Percentiles rank a stretch among this genome's conserved stretches.
Conservation (phyloP, 441 rosid genomes). For the Populus hybrid region DNA sequence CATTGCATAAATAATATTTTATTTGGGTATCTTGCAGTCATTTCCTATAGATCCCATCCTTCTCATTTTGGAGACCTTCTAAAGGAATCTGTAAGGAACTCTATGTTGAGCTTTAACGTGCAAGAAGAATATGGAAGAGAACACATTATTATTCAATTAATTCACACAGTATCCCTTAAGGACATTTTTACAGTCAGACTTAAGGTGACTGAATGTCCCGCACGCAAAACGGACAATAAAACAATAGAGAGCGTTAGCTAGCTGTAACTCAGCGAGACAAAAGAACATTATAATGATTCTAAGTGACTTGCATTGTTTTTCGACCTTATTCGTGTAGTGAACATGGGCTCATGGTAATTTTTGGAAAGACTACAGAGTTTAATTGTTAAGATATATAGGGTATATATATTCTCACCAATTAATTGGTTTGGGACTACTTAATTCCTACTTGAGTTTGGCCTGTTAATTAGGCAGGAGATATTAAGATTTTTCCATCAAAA, state of each 20-base stretch:
- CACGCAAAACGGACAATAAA: slow-evolving; percentile 18
- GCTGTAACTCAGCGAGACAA: slow-evolving; percentile 21
- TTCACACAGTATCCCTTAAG: neutral
- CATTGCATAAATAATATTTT: neutral
- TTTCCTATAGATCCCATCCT: neutral
- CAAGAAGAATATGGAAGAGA: slow-evolving; percentile 1
- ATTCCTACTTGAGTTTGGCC: neutral
- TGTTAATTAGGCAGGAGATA: neutral
- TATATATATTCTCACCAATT: neutral
- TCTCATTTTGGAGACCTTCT: neutral
- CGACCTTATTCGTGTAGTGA: slow-evolving; percentile 6
- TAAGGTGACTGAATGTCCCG: slow-evolving; percentile 20
- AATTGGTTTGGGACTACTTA: neutral
- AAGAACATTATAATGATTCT: slow-evolving; percentile 16
- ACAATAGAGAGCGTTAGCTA: slow-evolving; percentile 13
- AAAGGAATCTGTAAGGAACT: slow-evolving; percentile 18
- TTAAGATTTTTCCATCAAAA: neutral
- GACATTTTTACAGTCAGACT: slow-evolving; percentile 7
- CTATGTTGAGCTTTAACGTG: slow-evolving; percentile 17
- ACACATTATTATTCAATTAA: neutral
- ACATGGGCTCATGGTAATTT: neutral
- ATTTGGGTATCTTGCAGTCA: neutral
- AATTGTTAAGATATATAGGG: neutral
- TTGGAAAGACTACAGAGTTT: neutral
- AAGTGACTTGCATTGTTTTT: slow-evolving; percentile 6